Base-by-base conservation (phyloP, 2,329 filamentous ascomycete genomes). In the Epichloe baconii region DNA sequence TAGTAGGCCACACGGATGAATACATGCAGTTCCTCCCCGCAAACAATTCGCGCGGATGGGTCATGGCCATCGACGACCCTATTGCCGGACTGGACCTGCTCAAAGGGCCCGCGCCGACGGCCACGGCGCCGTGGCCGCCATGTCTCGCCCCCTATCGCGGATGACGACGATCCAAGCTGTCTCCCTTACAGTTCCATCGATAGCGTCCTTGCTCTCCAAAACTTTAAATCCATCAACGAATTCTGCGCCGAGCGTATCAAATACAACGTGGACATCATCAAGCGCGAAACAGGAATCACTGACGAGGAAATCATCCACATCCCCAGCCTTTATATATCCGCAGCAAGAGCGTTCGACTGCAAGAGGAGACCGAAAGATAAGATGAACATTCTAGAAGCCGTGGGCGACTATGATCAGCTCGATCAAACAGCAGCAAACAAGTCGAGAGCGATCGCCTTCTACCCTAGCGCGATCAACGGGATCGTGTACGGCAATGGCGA, bases 11-110 rank as follows among this genome's bases (percentile, higher is more conserved):
- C 42, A 53, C 56, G 1, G 62, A 63, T 48, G 61, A 64, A 41
- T 58, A 61, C 34, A 50, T 64, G 14, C 62, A 64, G 43, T 64
- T 64, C n/a, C 48, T 63, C 0, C 62, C 61, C 0, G 56, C 45
- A 2, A 47, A 58, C 5, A 63, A 54, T 23, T 41, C 51, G 14
- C 58, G 59, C 17, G 62, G 61, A 19, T 65, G 58, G 54, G 56
- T 58, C 14, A 54, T 64, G 42, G 50, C 56, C 15, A 56, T 59
- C 15, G 56, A 52, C 1, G 61, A 63, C 37, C 58, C 63, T 0
- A 23, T 43, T 0, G 56, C 55, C 0, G 64, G 59, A 0, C 47
- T 68, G 3, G 38, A 59, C 2, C 50, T 66, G 6, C 54, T 66
- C 3, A 36, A 54, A 48, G 56, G 2, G 59, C 61, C 0, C 31